Evolutionary conservation across 176 grass and related monocot genomes (phyloP).

Genomic region (Guadua angustifolia): DNA sequence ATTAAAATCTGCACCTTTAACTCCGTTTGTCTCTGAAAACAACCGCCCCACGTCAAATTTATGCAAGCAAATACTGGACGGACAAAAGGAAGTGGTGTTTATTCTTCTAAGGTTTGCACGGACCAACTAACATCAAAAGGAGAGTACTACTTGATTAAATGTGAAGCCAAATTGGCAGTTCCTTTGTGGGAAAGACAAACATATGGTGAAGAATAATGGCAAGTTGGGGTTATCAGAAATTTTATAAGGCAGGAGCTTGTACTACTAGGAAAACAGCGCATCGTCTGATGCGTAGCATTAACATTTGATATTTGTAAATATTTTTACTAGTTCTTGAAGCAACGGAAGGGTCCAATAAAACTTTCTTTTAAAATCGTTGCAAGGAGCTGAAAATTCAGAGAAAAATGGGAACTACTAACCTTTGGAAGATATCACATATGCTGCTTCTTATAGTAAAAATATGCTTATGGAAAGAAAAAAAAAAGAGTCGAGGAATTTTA

Average conservation of each 20-base stretch:
- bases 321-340: conserved; percentile 13
- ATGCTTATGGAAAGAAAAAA: conserved; percentile 4
- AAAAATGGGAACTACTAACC: background rate
- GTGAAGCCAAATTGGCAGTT: conserved; percentile 21
- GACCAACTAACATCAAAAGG: conserved; percentile 31
- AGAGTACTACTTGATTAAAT: conserved; percentile 31
- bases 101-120: conserved; percentile 9
- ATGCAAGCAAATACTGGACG: background rate
- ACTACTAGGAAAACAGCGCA: conserved; percentile 14
- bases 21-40: conserved; percentile 13
- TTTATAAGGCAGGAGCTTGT: background rate
- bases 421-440: conserved; percentile 21
- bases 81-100: background rate
- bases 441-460: background rate
- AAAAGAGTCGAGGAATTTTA: background rate
- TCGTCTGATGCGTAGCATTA: background rate
- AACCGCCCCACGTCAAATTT: background rate
- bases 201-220: conserved; percentile 14
- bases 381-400: background rate
- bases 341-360: conserved; percentile 12
- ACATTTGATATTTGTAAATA: background rate
- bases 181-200: conserved; percentile 20
- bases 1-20: conserved; percentile 1
- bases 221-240: conserved; percentile 30
- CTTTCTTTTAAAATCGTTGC: background rate